phyloP scores from a whole-genome alignment of 2,329 filamentous ascomycete species.

The Curvularia sp. region DNA sequence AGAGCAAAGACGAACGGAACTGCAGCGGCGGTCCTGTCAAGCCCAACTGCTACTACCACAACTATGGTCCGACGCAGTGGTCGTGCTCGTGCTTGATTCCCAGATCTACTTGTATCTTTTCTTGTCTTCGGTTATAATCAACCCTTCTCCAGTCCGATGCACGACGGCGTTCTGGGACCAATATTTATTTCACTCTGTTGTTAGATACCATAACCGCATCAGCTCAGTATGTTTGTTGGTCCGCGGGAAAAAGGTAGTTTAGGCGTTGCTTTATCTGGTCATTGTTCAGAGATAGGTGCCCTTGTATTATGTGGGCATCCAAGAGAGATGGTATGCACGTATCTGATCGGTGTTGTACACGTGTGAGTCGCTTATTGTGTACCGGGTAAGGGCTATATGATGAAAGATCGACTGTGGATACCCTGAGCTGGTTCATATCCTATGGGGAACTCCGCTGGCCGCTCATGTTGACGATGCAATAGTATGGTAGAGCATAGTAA shows the following conservation, averaged over 20 bases:
- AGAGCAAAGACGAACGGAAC: constrained; percentile 25
- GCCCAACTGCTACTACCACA: constrained; percentile 24
- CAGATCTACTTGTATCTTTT: neutral
- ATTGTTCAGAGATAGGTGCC: constrained; percentile 6
- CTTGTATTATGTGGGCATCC: neutral
- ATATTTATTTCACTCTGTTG: neutral
- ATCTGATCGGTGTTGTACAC: neutral
- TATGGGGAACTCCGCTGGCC: neutral
- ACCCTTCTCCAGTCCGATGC: neutral
- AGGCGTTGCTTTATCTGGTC: constrained; percentile 3
- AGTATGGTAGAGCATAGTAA: neutral
- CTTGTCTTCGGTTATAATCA: neutral
- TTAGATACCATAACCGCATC: constrained; percentile 5
- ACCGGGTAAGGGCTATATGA: neutral
- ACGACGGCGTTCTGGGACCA: neutral
- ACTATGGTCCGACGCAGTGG: constrained; percentile 30
- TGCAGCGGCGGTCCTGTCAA: constrained; percentile 19
- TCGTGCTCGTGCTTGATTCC: constrained; percentile 23
- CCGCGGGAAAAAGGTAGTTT: constrained; percentile 1
- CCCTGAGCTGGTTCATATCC: neutral
- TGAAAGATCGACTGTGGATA: neutral
- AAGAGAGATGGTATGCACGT: neutral
- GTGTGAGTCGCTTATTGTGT: neutral
- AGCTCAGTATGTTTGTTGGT: neutral
- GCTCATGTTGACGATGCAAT: neutral